Evolutionary conservation across 495 filamentous ascomycete species (phyloP), one percentile per base, ranked within the genome.

Genomic region (Oidiodendron maius): DNA sequence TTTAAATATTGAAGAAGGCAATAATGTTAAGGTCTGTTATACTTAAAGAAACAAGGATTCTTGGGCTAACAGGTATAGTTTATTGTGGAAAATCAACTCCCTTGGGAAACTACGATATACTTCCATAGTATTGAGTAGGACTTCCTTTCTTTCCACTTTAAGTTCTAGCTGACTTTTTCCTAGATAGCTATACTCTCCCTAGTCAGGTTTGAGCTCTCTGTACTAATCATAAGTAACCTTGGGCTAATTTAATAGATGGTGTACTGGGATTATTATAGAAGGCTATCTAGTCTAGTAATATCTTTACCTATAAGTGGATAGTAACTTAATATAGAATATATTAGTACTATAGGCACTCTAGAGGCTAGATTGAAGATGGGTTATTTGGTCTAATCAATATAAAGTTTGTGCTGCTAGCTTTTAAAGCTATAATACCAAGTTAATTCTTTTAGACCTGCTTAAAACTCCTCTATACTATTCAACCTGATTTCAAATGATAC

Each of bases 1-100:
- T 17, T 67, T 85, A 40, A 67, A 71, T 36, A 63, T 81, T 3
- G 74, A 81, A 52, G 75, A 82, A 64, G 80, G 80, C 3, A 79
- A 84, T 53, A 66, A 68, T 39, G 79, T 83, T 47, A 66, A 82
- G 30, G 76, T 85, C 3, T 10, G 21, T 34, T 17, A 15, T n/a
- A 4, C 10, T 13, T 3, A 11, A 8, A 23, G 9, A 22, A 41
- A 3, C 43, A 4, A 12, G 21, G n/a, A 10, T 28, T 20, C 18
- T 28, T 26, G 12, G n/a, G n/a, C 11, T 44, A 15, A 52, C 24
- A 9, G 37, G 24, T 40, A 58, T 40, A 59, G 50, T 57, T 49
- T 15, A 67, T 72, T 13, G 77, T 84, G 5, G 62, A 67, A 46
- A 84, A 83, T 61, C 61, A 64, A 2, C 64, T 74, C 46, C 77